Base-by-base conservation (phyloP, 192 early-diverging fungal species). In the Linnemannia schmuckeri region DNA sequence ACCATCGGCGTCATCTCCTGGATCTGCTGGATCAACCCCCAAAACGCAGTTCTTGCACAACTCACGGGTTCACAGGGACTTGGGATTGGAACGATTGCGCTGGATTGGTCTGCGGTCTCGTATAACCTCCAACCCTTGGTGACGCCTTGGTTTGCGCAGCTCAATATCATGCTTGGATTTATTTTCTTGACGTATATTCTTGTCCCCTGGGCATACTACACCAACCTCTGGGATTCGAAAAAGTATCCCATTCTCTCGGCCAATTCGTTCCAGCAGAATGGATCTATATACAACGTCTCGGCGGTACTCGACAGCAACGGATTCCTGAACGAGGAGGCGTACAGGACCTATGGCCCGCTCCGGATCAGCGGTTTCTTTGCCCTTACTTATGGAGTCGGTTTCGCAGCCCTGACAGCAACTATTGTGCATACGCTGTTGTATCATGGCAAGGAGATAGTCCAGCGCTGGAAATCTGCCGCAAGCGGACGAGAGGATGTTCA, bases 371-470 rank as follows among this genome's bases (percentile, higher is more conserved):
- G 87, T 15, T 87, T 90, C 82, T 89, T 89, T 63, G 89, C 87
- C 33, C 55, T 91, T 22, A 79, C 89, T 46, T 92, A 91, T 52
- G 87, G 82, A 74, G 78, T 93, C 18, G 83, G 87, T 17, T 92
- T 94, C 78, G 88, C 93, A 30, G 89, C 80, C 42, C 66, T 95
- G 78, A 82, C 91, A 20, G 86, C 91, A 33, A 78, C 90, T 5
- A 30, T 95, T 15, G 79, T 87, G 30, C 94, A 96, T 52, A 90
- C 90, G 1, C 76, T 90, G 0, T 88, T 96, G 27, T 92, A 93
- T 79, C 88, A 96, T 81, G 94, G 95, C 52, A 89, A 91, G 79
- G 94, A 95, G n/a, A 93, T 96, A 66, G 87, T 89, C 69, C 52
- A 80, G 33, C 93, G 93, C 13, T 88, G 88, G 75, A 84, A 78